Evolutionary conservation across 768 basidiomycete species (phyloP).

Genomic region (Boletus rex-veris): DNA sequence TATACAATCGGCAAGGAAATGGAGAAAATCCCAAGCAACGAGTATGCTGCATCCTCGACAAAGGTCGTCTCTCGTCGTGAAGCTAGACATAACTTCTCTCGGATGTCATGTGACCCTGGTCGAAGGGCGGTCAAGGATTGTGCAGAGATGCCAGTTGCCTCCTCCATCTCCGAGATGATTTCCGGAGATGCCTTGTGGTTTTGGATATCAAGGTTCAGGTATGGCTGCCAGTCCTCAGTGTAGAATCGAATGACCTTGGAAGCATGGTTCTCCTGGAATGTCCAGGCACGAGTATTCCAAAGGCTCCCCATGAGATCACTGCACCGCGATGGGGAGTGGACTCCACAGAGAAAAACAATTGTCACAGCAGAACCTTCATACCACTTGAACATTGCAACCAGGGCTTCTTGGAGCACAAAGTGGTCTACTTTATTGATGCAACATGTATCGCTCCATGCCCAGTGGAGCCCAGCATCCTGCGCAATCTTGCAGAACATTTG

Average conservation of each 20-base stretch:
- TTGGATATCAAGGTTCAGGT: not conserved
- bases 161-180: conserved; percentile 10
- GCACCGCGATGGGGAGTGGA: not conserved
- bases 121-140: not conserved
- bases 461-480: not conserved
- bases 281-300: not conserved
- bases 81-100: conserved; percentile 6
- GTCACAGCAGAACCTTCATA: not conserved
- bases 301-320: not conserved
- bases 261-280: conserved; percentile 13
- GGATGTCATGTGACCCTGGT: conserved; percentile 1
- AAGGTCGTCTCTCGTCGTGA: conserved; percentile 5
- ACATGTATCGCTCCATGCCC: not conserved
- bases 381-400: conserved; percentile 4
- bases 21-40: conserved; percentile 11
- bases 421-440: not conserved
- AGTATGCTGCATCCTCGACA: conserved; percentile 13
- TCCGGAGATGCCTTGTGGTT: conserved; percentile 7
- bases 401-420: not conserved
- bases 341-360: not conserved
- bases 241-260: conserved; percentile 12
- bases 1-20: conserved; percentile 5
- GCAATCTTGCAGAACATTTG: conserved; percentile 1
- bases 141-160: not conserved
- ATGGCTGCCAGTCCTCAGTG: conserved; percentile 6